phyloP scores from a whole-genome alignment of 768 basidiomycete genomes.

The Xerocomellus intermedius region DNA sequence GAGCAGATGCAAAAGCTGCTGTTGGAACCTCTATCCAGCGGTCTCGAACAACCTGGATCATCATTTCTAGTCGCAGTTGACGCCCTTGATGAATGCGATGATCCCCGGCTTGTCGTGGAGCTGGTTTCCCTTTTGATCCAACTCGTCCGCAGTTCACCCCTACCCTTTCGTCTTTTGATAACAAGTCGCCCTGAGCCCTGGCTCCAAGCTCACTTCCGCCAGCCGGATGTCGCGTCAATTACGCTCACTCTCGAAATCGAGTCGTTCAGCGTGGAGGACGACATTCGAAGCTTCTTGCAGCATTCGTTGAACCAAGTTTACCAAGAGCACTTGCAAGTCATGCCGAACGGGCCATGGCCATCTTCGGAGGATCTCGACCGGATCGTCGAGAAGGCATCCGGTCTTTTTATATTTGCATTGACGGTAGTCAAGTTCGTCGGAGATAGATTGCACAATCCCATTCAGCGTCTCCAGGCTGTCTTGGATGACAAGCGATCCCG shows the following conservation, averaged over 20 bases:
- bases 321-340: constrained; percentile 10
- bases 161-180: constrained; percentile 25
- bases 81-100: constrained; percentile 25
- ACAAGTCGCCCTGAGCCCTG: constrained; percentile 20
- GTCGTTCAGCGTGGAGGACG: constrained; percentile 19
- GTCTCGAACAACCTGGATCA: not conserved
- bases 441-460: constrained; percentile 18
- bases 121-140: constrained; percentile 22
- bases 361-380: constrained; percentile 19
- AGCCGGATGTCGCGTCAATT: constrained; percentile 9
- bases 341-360: constrained; percentile 24
- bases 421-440: constrained; percentile 29
- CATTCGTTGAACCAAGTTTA: constrained; percentile 14
- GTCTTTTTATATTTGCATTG: constrained; percentile 29
- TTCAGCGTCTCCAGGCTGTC: constrained; percentile 12
- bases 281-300: constrained; percentile 23
- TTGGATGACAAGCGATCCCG: constrained; percentile 8
- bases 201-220: constrained; percentile 18
- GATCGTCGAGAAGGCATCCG: constrained; percentile 17
- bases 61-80: constrained; percentile 20
- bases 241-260: constrained; percentile 17
- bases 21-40: constrained; percentile 15
- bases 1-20: constrained; percentile 26
- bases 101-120: constrained; percentile 20
- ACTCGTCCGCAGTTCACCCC: constrained; percentile 3